Evolutionary conservation across 306 rosid species (phyloP).

Genomic region (Biancaea sappan): DNA sequence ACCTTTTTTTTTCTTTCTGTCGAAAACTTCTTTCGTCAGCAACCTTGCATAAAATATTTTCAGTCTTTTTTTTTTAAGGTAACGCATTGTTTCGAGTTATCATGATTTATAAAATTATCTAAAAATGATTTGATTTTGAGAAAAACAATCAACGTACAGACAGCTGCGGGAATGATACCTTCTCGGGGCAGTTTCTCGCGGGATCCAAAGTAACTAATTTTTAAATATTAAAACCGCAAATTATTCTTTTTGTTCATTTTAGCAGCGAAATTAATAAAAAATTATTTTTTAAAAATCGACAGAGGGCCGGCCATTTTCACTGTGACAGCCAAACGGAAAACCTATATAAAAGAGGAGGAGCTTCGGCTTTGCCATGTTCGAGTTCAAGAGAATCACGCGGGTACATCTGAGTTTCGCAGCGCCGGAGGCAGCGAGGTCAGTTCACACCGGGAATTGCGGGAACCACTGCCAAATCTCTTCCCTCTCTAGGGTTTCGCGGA

Average conservation of each 20-base stretch:
- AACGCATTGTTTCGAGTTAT: not conserved
- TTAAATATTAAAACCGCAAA: slow-evolving; percentile 18
- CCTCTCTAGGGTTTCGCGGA: slow-evolving; percentile 45
- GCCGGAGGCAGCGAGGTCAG: slow-evolving; percentile 29
- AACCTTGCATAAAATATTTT: not conserved
- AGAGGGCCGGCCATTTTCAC: not conserved
- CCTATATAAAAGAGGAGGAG: slow-evolving; percentile 31
- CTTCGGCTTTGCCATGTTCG: not conserved
- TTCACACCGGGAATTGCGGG: slow-evolving; percentile 41
- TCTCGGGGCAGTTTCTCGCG: slow-evolving; percentile 4
- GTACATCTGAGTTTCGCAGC: slow-evolving; percentile 25
- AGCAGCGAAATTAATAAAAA: not conserved
- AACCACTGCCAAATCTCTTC: slow-evolving; percentile 11
- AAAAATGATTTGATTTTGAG: not conserved
- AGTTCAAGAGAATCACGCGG: slow-evolving; percentile 39
- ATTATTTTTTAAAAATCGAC: not conserved
- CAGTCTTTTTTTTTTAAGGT: no score
- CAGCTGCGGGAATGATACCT: not conserved
- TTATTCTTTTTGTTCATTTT: not conserved
- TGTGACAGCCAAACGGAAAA: not conserved
- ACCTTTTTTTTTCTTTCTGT: no score
- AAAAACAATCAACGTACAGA: not conserved
- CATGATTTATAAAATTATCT: not conserved
- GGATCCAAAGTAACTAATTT: slow-evolving; percentile 32
- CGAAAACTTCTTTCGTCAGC: no score